Evolutionary conservation across 176 grass and related monocot genomes (phyloP).

Genomic region (Echinochloa phyllopogon): DNA sequence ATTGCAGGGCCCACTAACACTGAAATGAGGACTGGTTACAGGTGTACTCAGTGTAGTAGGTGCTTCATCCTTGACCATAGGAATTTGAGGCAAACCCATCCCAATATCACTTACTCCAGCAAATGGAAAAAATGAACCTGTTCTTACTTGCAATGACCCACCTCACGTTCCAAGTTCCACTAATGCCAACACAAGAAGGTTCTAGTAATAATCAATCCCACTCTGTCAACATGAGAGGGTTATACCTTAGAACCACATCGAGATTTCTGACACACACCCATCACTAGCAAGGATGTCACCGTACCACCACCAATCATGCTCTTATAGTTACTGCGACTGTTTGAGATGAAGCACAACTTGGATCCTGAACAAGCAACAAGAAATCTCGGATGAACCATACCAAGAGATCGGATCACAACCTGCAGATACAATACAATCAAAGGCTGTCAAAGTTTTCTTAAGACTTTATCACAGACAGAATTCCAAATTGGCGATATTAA

Average conservation of each 20-base stretch:
- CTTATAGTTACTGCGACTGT: constrained; percentile 32
- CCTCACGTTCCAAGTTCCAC: background rate
- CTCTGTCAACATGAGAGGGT: background rate
- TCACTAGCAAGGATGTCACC: constrained; percentile 27
- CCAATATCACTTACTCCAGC: constrained; percentile 23
- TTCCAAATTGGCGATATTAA: background rate
- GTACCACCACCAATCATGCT: constrained; percentile 39
- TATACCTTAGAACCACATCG: constrained; percentile 41
- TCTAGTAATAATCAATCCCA: constrained; percentile 32
- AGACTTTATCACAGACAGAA: background rate
- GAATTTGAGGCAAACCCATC: constrained; percentile 90
- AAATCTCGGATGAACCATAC: constrained; percentile 49
- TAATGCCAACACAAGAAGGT: background rate
- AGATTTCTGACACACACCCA: constrained; percentile 32
- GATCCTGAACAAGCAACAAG: constrained; percentile 57
- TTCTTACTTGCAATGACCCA: background rate
- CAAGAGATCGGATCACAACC: constrained; percentile 37
- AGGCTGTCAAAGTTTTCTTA: background rate
- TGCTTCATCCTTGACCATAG: constrained; percentile 47
- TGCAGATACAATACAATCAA: constrained; percentile 38
- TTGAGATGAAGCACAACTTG: constrained; percentile 48
- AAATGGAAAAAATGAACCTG: constrained; percentile 33
- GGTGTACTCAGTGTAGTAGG: constrained; percentile 50
- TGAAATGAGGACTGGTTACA: constrained; percentile 44
- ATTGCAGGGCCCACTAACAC: constrained; percentile 26